phyloP scores from a whole-genome alignment of 352 stramenopile genomes.

The Sclerospora graminicola region DNA sequence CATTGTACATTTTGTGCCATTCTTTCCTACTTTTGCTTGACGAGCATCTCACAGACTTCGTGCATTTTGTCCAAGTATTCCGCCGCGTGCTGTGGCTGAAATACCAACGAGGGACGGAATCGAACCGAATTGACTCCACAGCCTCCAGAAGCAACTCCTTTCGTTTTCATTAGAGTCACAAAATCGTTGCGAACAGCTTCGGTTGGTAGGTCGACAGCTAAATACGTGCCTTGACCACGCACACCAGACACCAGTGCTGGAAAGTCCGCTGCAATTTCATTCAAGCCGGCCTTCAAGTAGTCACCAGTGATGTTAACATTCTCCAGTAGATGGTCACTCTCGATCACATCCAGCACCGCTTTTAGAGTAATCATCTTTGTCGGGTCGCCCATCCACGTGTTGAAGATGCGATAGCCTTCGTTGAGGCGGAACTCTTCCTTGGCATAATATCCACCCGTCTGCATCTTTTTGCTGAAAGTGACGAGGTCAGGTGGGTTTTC shows the following conservation, averaged over 20 bases:
- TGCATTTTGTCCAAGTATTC: conserved; percentile 70
- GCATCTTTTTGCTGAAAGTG: conserved; percentile 83
- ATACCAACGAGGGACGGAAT: conserved; percentile 68
- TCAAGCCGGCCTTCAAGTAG: conserved; percentile 48
- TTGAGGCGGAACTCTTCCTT: conserved; percentile 60
- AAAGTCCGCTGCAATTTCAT: conserved; percentile 33
- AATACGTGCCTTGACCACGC: conserved; percentile 66
- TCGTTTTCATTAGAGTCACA: conserved; percentile 41
- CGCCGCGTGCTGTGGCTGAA: conserved; percentile 63
- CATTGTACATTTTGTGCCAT: background rate
- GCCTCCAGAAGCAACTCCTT: conserved; percentile 51
- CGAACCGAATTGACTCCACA: conserved; percentile 61
- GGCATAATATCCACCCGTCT: conserved; percentile 74
- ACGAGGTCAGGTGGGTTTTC: conserved; percentile 70
- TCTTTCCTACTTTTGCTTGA: conserved; percentile 5
- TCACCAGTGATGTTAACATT: conserved; percentile 65
- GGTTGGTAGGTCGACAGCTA: conserved; percentile 66
- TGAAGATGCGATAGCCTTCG: conserved; percentile 80
- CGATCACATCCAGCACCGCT: conserved; percentile 57
- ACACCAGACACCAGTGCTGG: conserved; percentile 60
- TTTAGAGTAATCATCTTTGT: conserved; percentile 78
- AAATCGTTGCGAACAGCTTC: conserved; percentile 57
- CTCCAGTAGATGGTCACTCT: conserved; percentile 47
- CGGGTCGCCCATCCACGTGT: conserved; percentile 84
- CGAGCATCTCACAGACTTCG: conserved; percentile 28